Conservation (phyloP, 2,329 filamentous ascomycete genomes). For the Colletotrichum aenigma region DNA sequence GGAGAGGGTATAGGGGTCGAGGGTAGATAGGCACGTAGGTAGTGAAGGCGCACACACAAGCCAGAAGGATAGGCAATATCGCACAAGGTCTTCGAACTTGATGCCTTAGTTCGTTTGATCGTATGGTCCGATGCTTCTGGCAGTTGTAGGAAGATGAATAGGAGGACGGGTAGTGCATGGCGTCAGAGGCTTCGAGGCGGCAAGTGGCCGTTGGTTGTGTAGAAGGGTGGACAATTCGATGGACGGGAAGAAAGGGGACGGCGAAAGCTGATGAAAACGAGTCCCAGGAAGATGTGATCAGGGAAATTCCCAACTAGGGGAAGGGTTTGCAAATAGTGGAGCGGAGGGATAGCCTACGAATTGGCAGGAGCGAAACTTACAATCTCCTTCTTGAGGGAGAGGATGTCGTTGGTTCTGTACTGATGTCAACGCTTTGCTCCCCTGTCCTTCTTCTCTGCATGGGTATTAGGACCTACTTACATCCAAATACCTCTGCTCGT, state of each 20-base stretch:
- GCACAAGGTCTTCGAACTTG: background rate
- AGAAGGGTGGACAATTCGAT: background rate
- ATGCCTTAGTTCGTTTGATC: background rate
- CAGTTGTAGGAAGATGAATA: background rate
- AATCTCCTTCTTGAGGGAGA: conserved; percentile 38
- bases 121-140: background rate
- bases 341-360: background rate
- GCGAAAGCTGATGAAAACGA: background rate
- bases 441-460: background rate
- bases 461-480: background rate
- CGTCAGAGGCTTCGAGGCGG: background rate
- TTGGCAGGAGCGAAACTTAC: background rate
- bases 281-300: background rate
- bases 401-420: conserved; percentile 29
- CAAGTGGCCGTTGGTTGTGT: background rate
- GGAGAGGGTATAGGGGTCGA: background rate
- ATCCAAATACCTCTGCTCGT: conserved; percentile 26
- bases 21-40: background rate
- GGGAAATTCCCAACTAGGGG: background rate
- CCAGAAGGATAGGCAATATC: background rate
- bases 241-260: background rate
- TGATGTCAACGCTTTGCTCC: background rate
- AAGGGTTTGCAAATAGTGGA: background rate
- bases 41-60: background rate
- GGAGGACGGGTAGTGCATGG: background rate